Conservation (phyloP, 192 early-diverging fungal species). For the Coemansia sp. region DNA sequence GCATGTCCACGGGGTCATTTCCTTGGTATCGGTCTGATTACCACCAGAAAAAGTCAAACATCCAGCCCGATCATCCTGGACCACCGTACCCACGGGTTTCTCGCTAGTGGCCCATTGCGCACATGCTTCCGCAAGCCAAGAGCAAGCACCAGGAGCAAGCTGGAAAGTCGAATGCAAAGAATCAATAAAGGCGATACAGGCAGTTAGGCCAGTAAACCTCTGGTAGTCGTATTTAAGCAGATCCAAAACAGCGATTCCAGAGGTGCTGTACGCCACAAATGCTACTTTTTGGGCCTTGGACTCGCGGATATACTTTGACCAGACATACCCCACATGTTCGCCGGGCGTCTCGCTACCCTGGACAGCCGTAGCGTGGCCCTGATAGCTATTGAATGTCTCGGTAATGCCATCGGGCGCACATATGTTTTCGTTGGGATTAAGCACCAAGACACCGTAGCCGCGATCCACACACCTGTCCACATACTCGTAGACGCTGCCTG, state of each 20-base stretch:
- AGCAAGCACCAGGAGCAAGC: constrained; percentile 5
- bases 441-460: constrained; percentile 34
- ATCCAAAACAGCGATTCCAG: constrained; percentile 25
- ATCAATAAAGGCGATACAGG: constrained; percentile 38
- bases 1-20: constrained; percentile 31
- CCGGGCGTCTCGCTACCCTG: constrained; percentile 37
- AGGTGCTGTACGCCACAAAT: constrained; percentile 32
- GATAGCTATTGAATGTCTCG: constrained; percentile 34
- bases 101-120: constrained; percentile 24
- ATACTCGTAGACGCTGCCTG: constrained; percentile 29
- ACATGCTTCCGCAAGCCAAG: constrained; percentile 16
- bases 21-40: constrained; percentile 21
- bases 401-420: constrained; percentile 27
- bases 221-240: constrained; percentile 33
- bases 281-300: constrained; percentile 9
- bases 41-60: constrained; percentile 19
- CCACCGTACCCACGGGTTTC: not conserved
- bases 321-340: constrained; percentile 46
- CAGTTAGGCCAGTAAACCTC: constrained; percentile 18
- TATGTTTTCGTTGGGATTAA: constrained; percentile 48
- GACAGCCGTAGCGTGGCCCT: constrained; percentile 11
- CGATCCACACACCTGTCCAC: constrained; percentile 10
- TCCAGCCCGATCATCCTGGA: constrained; percentile 7
- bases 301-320: constrained; percentile 26
- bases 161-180: constrained; percentile 26